A percentile compares a stretch with the other conserved stretches of the same genome.
phyloP scores from a whole-genome alignment of 2,329 filamentous ascomycete genomes.

The Thelonectria rubi region DNA sequence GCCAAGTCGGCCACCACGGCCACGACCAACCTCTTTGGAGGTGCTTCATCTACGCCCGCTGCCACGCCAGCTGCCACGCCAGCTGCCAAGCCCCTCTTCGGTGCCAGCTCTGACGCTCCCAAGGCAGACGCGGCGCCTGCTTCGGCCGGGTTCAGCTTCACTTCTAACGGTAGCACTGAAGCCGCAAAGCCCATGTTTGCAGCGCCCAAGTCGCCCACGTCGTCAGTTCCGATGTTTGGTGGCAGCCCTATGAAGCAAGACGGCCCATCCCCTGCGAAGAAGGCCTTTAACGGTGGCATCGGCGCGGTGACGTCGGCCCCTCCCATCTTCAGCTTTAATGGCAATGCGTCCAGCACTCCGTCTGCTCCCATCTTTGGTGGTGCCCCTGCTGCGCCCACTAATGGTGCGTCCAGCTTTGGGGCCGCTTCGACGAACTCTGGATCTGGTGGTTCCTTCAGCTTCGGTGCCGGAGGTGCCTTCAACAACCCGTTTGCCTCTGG shows the following conservation, averaged over 20 bases:
- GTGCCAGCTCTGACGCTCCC: slow-evolving; percentile 30
- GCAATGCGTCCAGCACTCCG: slow-evolving; percentile 36
- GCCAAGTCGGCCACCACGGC: slow-evolving; percentile 38
- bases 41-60: slow-evolving; percentile 32
- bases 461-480: slow-evolving; percentile 45
- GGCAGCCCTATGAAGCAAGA: slow-evolving; percentile 57
- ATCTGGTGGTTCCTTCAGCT: slow-evolving; percentile 44
- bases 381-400: slow-evolving; percentile 37
- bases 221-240: slow-evolving; percentile 49
- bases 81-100: slow-evolving; percentile 44
- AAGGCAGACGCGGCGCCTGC: slow-evolving; percentile 37
- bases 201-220: slow-evolving; percentile 47
- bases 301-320: slow-evolving; percentile 34
- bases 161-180: slow-evolving; percentile 38
- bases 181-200: slow-evolving; percentile 51
- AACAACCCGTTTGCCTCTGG: slow-evolving; percentile 53
- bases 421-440: slow-evolving; percentile 1
- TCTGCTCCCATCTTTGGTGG: slow-evolving; percentile 47
- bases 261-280: slow-evolving; percentile 51
- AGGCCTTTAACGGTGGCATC: slow-evolving; percentile 42
- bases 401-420: slow-evolving; percentile 52
- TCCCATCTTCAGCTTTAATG: slow-evolving; percentile 51
- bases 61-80: slow-evolving; percentile 19
- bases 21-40: slow-evolving; percentile 45
- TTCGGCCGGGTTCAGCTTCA: slow-evolving; percentile 9